phyloP scores from a whole-genome alignment of 2,329 filamentous ascomycete genomes.

The Paecilomyces fulvus region DNA sequence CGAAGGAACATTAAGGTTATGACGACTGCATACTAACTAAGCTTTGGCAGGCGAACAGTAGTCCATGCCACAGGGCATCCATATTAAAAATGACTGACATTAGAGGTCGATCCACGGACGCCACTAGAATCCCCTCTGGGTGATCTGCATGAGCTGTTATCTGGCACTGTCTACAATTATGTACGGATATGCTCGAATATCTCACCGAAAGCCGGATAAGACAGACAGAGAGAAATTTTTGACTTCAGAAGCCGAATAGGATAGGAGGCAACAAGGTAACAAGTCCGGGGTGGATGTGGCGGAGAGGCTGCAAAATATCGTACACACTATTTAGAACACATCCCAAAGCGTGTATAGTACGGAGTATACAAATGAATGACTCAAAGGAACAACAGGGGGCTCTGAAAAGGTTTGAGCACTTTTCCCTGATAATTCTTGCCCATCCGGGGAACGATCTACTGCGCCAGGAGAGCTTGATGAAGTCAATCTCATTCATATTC shows the following conservation, averaged over 20 bases:
- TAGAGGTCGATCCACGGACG: neutral
- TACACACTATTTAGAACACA: neutral
- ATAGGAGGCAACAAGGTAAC: neutral
- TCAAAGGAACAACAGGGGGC: neutral
- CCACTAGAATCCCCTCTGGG: neutral
- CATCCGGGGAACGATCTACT: neutral
- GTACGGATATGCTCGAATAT: neutral
- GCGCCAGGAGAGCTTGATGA: neutral
- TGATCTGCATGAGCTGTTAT: neutral
- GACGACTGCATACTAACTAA: neutral
- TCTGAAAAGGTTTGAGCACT: neutral
- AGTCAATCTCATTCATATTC: neutral
- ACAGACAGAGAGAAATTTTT: too few species aligned
- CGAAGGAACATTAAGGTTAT: neutral
- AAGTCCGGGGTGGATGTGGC: neutral
- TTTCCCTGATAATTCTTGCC: neutral
- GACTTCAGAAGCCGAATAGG: too few species aligned
- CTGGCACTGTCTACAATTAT: neutral
- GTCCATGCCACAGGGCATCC: neutral
- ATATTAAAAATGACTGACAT: neutral
- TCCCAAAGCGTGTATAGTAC: neutral
- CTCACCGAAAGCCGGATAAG: neutral
- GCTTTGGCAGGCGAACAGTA: neutral
- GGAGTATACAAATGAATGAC: neutral
- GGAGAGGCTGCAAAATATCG: neutral